Conservation (phyloP, 805 yeast genomes). For the Ogataea nitratoaversa region DNA sequence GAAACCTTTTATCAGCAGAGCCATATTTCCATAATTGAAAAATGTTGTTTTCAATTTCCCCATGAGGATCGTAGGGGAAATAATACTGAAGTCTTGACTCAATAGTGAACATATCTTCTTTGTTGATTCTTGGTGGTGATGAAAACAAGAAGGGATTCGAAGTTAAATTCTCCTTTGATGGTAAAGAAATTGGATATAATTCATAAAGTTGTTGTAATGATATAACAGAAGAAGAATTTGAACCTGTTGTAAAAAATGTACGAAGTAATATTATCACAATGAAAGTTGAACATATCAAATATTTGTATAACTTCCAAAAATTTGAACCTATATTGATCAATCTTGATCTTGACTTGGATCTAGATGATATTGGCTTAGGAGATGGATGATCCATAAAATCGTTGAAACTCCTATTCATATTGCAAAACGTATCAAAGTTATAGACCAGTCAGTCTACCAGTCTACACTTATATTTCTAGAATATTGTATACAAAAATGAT, state of each 20-base stretch:
- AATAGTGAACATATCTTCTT: slow-evolving; percentile 21
- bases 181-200: slow-evolving; percentile 7
- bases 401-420: slow-evolving; percentile 2
- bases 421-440: too few species aligned
- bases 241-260: neutral
- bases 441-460: too few species aligned
- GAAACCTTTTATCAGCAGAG: slow-evolving; percentile 21
- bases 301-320: slow-evolving; percentile 9
- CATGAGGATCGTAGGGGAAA: slow-evolving; percentile 22
- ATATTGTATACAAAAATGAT: too few species aligned
- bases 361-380: neutral
- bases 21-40: slow-evolving; percentile 28
- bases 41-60: slow-evolving; percentile 26
- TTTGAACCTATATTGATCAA: neutral
- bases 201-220: slow-evolving; percentile 2
- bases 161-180: slow-evolving; percentile 2
- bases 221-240: neutral
- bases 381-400: neutral
- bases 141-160: neutral
- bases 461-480: too few species aligned
- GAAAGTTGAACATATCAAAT: slow-evolving; percentile 6
- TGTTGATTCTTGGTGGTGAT: slow-evolving; percentile 19
- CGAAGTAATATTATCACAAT: slow-evolving; percentile 6
- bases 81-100: slow-evolving; percentile 21
- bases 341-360: neutral